Conservation (phyloP, 1,284 basidiomycete genomes). For the Apiotrichum porosum region DNA sequence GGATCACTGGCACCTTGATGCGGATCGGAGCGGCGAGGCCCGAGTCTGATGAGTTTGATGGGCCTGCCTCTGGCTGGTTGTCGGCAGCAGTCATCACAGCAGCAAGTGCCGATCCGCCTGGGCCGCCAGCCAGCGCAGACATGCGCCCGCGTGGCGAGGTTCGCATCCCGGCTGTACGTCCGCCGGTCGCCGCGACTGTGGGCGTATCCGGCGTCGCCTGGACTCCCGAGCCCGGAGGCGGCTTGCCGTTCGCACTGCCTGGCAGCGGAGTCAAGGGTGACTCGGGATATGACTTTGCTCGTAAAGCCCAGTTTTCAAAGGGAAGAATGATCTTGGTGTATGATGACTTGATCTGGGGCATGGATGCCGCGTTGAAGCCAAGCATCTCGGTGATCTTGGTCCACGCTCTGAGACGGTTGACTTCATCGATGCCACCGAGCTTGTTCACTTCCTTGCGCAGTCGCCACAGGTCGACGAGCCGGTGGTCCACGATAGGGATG, state of each 20-base stretch:
- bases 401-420: constrained; percentile 73
- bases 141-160: constrained; percentile 10
- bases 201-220: constrained; percentile 14
- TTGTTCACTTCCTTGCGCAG: constrained; percentile 86
- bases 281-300: constrained; percentile 55
- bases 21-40: constrained; percentile 8
- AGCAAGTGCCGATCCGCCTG: constrained; percentile 1
- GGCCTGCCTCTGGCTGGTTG: constrained; percentile 1
- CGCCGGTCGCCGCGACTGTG: constrained; percentile 9
- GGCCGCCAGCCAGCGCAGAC: background rate
- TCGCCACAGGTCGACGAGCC: constrained; percentile 86
- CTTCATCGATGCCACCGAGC: constrained; percentile 78
- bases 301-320: constrained; percentile 83
- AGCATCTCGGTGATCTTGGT: constrained; percentile 72
- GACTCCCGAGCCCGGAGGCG: constrained; percentile 9
- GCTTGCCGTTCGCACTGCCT: constrained; percentile 11
- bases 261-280: constrained; percentile 21
- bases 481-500: constrained; percentile 87
- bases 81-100: constrained; percentile 16
- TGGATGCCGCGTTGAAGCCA: constrained; percentile 58
- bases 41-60: background rate
- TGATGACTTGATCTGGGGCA: constrained; percentile 77
- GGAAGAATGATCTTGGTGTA: constrained; percentile 88
- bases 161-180: constrained; percentile 12
- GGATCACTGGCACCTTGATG: constrained; percentile 36